Conservation (phyloP, 2,329 filamentous ascomycete genomes). For the Aspergillus brunneoviolaceus region DNA sequence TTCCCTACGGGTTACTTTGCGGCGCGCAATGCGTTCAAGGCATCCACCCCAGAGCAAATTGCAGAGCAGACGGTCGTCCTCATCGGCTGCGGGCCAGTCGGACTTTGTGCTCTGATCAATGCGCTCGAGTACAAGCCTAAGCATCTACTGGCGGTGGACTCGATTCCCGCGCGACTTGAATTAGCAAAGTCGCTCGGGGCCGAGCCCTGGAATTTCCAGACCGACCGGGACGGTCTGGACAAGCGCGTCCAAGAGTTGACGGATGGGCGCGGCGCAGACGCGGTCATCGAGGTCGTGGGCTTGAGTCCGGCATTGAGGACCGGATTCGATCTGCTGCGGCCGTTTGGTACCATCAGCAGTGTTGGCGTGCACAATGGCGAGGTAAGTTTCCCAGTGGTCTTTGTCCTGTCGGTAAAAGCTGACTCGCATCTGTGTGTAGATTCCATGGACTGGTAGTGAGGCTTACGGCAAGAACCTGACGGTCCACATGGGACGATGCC, state of each 20-base stretch:
- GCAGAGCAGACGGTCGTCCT: constrained; percentile 71
- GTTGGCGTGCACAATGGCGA: constrained; percentile 75
- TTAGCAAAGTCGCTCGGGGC: constrained; percentile 73
- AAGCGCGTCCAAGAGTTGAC: constrained; percentile 72
- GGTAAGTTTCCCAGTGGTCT: constrained; percentile 44
- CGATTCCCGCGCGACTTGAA: constrained; percentile 70
- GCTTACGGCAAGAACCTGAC: constrained; percentile 68
- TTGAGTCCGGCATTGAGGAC: constrained; percentile 67
- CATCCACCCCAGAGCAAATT: constrained; percentile 58
- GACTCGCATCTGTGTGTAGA: constrained; percentile 43
- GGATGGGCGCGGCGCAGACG: constrained; percentile 78
- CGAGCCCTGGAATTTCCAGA: constrained; percentile 77
- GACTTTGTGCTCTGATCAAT: constrained; percentile 77
- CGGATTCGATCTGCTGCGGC: constrained; percentile 68
- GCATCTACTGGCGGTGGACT: constrained; percentile 76
- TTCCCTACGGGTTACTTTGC: constrained; percentile 85
- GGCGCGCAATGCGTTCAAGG: constrained; percentile 71
- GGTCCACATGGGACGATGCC: constrained; percentile 74
- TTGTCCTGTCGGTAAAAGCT: constrained; percentile 13
- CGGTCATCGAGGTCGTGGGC: constrained; percentile 77
- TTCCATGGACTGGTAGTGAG: constrained; percentile 65
- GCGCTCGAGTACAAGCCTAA: constrained; percentile 73
- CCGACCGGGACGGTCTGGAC: constrained; percentile 63
- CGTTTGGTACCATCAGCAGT: constrained; percentile 71
- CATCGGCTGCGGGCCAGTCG: constrained; percentile 82